Evolutionary conservation across 106 monocot genomes (phyloP).

Genomic region (Acorus calamus): DNA sequence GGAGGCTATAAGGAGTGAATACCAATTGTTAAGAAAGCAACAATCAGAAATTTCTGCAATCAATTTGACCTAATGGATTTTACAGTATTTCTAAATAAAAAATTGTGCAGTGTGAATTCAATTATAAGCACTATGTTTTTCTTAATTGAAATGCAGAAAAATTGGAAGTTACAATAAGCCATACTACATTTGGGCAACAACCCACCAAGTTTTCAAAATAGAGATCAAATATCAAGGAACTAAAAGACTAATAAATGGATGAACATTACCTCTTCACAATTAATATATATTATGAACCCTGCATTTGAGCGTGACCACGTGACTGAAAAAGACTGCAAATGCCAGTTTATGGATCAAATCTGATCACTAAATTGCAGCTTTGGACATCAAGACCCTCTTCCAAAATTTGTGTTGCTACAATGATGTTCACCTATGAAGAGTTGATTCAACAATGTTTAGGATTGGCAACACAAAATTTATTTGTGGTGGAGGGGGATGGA

Average conservation of each 20-base stretch:
- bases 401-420: constrained; percentile 66
- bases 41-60: no score
- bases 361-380: constrained; percentile 60
- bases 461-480: not conserved
- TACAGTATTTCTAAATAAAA: no score
- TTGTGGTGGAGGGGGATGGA: not conserved
- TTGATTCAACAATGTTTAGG: not conserved
- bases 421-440: constrained; percentile 40
- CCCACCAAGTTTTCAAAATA: no score
- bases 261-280: constrained; percentile 24
- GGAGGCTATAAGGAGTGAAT: no score
- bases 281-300: constrained; percentile 49
- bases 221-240: not conserved
- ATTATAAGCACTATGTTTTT: no score
- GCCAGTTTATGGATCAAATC: constrained; percentile 48
- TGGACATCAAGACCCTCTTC: constrained; percentile 73
- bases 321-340: constrained; percentile 74
- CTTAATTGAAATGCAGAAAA: no score
- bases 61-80: no score
- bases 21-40: no score
- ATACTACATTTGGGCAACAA: no score
- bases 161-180: no score
- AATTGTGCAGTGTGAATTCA: no score
- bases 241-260: not conserved
- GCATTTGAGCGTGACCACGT: constrained; percentile 56